Evolutionary conservation across 768 basidiomycete species (phyloP).

Genomic region (Vishniacozyma victoriae): DNA sequence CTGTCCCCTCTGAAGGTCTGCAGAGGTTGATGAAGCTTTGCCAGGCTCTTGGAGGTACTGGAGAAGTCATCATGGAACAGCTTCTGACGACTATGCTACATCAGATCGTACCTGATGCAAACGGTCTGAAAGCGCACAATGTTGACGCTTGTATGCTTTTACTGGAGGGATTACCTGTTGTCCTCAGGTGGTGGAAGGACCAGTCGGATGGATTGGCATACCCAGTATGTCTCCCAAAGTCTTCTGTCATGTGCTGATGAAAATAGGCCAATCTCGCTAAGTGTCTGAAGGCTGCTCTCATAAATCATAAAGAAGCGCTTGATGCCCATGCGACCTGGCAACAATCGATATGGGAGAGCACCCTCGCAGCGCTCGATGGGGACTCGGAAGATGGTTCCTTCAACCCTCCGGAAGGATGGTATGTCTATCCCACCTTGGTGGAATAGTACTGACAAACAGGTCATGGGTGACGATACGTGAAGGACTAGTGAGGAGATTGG

Average conservation of each 20-base stretch:
- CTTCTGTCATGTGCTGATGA: not conserved
- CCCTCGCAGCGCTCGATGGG: conserved; percentile 4
- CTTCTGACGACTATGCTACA: too few relatives aligned
- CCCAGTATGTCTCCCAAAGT: conserved; percentile 11
- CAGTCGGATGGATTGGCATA: conserved; percentile 4
- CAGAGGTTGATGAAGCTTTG: not conserved
- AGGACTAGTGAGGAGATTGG: conserved; percentile 10
- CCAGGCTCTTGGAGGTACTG: too few relatives aligned
- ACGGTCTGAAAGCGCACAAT: conserved; percentile 3
- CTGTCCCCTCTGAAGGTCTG: not conserved
- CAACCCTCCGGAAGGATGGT: conserved; percentile 29
- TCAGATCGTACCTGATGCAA: not conserved
- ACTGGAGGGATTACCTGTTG: conserved; percentile 3
- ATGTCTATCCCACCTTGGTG: conserved; percentile 5
- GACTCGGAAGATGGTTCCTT: conserved; percentile 24
- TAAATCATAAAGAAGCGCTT: not conserved
- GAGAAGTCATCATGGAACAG: not conserved
- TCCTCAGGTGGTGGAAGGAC: conserved; percentile 21
- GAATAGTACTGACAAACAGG: too few relatives aligned
- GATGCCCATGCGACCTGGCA: not conserved
- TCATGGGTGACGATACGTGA: conserved; percentile 12
- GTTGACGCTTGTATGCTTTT: conserved; percentile 6
- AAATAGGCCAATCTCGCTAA: not conserved
- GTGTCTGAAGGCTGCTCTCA: too few relatives aligned
- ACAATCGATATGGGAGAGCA: not conserved